Evolutionary conservation across 2,329 filamentous ascomycete species (phyloP), one percentile per base, ranked within the genome.

Genomic region (Pezicula neosporulosa): DNA sequence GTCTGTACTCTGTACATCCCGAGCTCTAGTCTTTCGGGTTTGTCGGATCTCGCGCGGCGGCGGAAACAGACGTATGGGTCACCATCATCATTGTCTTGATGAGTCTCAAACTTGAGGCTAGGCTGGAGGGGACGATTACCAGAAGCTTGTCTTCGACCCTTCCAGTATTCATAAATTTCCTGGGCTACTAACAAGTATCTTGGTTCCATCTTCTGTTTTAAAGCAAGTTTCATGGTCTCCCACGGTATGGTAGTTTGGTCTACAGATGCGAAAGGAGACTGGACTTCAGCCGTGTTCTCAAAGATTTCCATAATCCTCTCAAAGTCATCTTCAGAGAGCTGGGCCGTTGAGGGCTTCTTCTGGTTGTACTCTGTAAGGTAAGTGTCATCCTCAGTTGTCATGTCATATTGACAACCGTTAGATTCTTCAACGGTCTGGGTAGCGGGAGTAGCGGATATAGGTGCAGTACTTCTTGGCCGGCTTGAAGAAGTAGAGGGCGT

Each of bases 31-130:
- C 74, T 97, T 99, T 62, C 94, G 88, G 46, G 91, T 93, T 68
- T 96, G 90, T 52, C 94, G 87, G 44, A 96, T 89, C 71, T 99
- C 94, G 57, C 94, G 57, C 94, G 89, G 61, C 94, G 85, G 67
- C 94, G 85, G 81, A 99, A 99, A 72, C 94, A 99, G 64, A 99
- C 92, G 72, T 96, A 99, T 45, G 94, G 94, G 71, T 99, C 94
- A 63, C 89, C 84, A 67, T 99, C 94, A 69, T 99, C 94, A 55
- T 87, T 95, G 59, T 97, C 93, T 66, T 90, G 88, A 57, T 94
- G 90, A 44, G 86, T 95, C 74, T 99, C 94, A 59, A 96, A 94
- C 74, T 97, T 97, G 67, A 97, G 82, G 19, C 76, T 78, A 7
- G 90, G 83, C 65, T 92, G 87, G 55, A 97, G 74, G 6, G 86